Conservation (phyloP, 805 yeast species). For the Komagataella pseudopastoris region DNA sequence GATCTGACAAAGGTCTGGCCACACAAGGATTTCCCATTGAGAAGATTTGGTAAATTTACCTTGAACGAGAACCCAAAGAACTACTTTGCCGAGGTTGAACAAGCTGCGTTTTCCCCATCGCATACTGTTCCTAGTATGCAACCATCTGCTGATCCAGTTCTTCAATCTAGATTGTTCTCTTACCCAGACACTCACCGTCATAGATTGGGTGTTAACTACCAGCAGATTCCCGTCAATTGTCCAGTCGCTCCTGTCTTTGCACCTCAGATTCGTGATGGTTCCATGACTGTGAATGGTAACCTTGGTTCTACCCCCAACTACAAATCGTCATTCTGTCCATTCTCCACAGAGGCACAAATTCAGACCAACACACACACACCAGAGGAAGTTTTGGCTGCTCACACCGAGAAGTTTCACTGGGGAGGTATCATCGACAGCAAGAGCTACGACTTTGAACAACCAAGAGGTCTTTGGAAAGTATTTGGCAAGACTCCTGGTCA, state of each 20-base stretch:
- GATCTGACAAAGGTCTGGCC: conserved; percentile 94
- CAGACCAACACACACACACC: conserved; percentile 24
- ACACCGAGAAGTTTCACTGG: conserved; percentile 73
- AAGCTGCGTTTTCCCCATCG: conserved; percentile 76
- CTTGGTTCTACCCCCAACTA: conserved; percentile 72
- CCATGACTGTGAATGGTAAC: conserved; percentile 56
- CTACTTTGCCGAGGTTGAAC: conserved; percentile 81
- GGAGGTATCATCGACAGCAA: conserved; percentile 31
- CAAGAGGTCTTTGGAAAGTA: conserved; percentile 66
- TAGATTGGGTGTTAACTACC: conserved; percentile 65
- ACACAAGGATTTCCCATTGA: conserved; percentile 71
- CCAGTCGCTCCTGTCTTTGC: conserved; percentile 46
- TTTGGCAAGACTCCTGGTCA: conserved; percentile 69
- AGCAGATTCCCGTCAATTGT: conserved; percentile 83
- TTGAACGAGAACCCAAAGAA: conserved; percentile 77
- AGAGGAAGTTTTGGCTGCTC: conserved; percentile 19
- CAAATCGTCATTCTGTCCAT: conserved; percentile 3
- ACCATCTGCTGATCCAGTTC: conserved; percentile 73
- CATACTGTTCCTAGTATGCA: conserved; percentile 79
- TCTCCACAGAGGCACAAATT: conserved; percentile 25
- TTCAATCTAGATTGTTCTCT: conserved; percentile 70
- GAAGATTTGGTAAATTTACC: conserved; percentile 71
- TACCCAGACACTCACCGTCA: conserved; percentile 82
- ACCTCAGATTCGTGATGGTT: conserved; percentile 79
- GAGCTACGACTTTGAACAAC: conserved; percentile 65